Base-by-base conservation (phyloP, 2,329 filamentous ascomycete species). In the Botrytis deweyae region DNA sequence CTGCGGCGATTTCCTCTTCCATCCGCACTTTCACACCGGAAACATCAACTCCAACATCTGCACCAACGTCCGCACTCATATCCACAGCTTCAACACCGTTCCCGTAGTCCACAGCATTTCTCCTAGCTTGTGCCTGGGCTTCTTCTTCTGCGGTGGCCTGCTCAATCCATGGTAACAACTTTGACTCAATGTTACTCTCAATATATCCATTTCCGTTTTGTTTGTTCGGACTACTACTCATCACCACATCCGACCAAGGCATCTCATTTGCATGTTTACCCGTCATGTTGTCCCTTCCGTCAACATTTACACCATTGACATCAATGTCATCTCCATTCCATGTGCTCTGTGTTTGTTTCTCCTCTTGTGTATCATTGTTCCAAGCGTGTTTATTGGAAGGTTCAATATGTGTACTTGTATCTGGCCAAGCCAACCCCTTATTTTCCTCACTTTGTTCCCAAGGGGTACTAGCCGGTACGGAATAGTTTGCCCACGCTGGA, bases 131-230 rank as follows among this genome's bases (percentile, higher is more conserved):
- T n/a, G 40, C 70, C 22, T 68, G 70, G 25, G 70, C 70, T 22
- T 72, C 70, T 59, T 72, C 71, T 52, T 72, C 63, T 20, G 71
- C 71, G 2, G 63, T 72, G 20, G 52, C 71, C 42, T 72, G 71
- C 42, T 72, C 71, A 62, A 72, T 72, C 71, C 71, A 72, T 9
- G 71, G 71, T 29, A 69, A 44, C 16, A 72, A 52, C 38, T 69
- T 72, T 9, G 71, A 69, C 66, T 72, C 71, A 14, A 72, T 72
- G 25, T 59, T 72, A 8, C 64, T 67, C 42, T 72, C 71, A 52
- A 72, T 62, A 52, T 72, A 69, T 18, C 38, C 52, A 69, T 69
- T 68, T 18, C 22, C 68, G 36, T 46, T 69, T 25, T 69, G 63
- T 42, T 72, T 72, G 25, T 18, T 61, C 10, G 63, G 71, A 69